phyloP scores from a whole-genome alignment of 441 rosid species.

The Bocquillonia castaneifolia region DNA sequence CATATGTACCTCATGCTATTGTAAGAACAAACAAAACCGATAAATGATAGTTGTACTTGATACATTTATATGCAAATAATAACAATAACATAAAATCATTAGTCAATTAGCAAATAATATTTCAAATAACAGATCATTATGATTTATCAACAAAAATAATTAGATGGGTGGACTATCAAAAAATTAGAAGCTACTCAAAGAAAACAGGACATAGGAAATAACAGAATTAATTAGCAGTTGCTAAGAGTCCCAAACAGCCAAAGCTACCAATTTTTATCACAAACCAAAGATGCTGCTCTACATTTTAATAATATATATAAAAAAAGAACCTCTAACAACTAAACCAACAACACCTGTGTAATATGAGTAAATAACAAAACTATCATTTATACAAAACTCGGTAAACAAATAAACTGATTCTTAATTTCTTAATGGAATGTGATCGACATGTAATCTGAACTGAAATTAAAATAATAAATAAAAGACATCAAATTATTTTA shows the following conservation, averaged over 20 bases:
- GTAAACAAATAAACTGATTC: background rate
- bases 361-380: background rate
- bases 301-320: background rate
- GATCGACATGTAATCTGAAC: background rate
- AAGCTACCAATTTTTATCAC: background rate
- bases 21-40: background rate
- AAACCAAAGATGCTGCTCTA: background rate
- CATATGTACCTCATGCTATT: background rate
- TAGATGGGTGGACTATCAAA: background rate
- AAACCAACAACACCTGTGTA: background rate
- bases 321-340: background rate
- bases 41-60: background rate
- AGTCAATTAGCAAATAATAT: background rate
- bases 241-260: background rate
- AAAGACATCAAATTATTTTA: conserved; percentile 22
- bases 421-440: background rate
- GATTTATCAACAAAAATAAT: background rate
- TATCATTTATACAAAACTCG: background rate
- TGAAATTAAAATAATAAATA: background rate
- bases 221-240: background rate
- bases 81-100: background rate
- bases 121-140: background rate
- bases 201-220: background rate
- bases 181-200: background rate
- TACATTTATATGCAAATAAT: background rate